These are phyloP conservation scores for Wickerhamomyces chaumierensis DNA, from an alignment of 805 yeast species.

Conservation along the genomic window DNA sequence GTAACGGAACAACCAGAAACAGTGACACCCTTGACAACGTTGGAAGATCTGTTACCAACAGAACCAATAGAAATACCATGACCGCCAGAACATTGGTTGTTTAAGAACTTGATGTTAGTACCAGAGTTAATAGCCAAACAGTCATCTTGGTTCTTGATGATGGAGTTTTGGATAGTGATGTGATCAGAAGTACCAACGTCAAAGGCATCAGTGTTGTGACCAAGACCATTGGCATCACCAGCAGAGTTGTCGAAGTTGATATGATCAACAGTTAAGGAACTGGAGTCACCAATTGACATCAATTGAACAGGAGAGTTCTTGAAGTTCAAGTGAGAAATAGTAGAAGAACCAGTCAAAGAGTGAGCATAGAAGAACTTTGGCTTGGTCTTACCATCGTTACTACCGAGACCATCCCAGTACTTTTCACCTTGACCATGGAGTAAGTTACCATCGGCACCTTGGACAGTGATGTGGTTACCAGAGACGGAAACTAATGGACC, in stretches of 20 bases:
- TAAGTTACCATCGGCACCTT: slow-evolving; percentile 9
- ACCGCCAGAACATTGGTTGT: slow-evolving; percentile 10
- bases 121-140: slow-evolving; percentile 13
- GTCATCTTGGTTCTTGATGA: slow-evolving; percentile 11
- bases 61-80: slow-evolving; percentile 13
- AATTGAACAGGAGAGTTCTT: slow-evolving; percentile 8
- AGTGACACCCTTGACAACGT: slow-evolving; percentile 5
- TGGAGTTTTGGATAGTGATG: slow-evolving; percentile 5
- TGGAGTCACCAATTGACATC: slow-evolving; percentile 3
- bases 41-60: slow-evolving; percentile 10
- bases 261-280: slow-evolving; percentile 3
- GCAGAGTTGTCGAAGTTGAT: slow-evolving; percentile 6
- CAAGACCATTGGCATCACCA: slow-evolving; percentile 7
- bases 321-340: slow-evolving; percentile 6
- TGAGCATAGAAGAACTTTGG: slow-evolving; percentile 9
- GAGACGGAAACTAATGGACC: slow-evolving; percentile 10
- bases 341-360: slow-evolving; percentile 2
- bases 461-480: slow-evolving; percentile 8
- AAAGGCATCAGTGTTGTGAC: slow-evolving; percentile 12
- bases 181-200: slow-evolving; percentile 7
- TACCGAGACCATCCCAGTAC: slow-evolving; percentile 13
- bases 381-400: slow-evolving; percentile 8
- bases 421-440: slow-evolving; percentile 9
- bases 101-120: slow-evolving; percentile 6
- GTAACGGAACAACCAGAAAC: slow-evolving; percentile 4